Evolutionary conservation across 441 rosid genomes (phyloP), one percentile per base, ranked within the genome.

Genomic region (Pelargonium cotyledonis): DNA sequence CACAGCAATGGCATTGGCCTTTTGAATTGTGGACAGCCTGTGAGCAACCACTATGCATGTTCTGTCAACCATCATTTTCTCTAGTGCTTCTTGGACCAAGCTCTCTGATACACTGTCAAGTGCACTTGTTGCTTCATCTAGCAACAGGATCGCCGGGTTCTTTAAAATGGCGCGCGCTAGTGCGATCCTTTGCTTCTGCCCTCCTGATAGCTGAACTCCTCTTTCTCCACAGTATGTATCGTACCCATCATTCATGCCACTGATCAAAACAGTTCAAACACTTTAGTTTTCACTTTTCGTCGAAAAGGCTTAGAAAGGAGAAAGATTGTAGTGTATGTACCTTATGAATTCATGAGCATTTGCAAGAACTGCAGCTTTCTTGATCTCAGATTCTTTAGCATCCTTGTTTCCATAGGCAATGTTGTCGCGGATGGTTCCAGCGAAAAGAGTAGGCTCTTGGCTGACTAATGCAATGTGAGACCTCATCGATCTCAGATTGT

Each of bases 51-150:
- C 80, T n/a, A 84, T 76, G 44, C 88, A 82, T 66, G 89, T 83
- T 77, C 87, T 75, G 3, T 72, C 75, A 3, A 71, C 80, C 85
- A 83, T 81, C 86, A 85, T 83, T 75, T 85, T 84, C 80, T 84
- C 89, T 3, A 88, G 83, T 26, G 89, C 87, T 63, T 74, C 85
- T 77, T 85, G 92, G 65, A 84, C 86, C 43, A 81, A 64, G 74
- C 76, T 84, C 46, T 85, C 90, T 6, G 90, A 88, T 11, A 83
- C 80, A 51, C 85, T 85, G 63, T 88, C 92, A 9, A 88, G 83
- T 10, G 92, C 92, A 75, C 92, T 87, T 1, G 89, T 85, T 3
- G 92, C 89, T 71, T 87, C 89, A 69, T 87, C 89, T 53, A 85
- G 68, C 8, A 88, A 80, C 19, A 87, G 82, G 77, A 87, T 81